Evolutionary conservation across 1,139 yeast genomes (phyloP).

Genomic region (Diutina sp.): DNA sequence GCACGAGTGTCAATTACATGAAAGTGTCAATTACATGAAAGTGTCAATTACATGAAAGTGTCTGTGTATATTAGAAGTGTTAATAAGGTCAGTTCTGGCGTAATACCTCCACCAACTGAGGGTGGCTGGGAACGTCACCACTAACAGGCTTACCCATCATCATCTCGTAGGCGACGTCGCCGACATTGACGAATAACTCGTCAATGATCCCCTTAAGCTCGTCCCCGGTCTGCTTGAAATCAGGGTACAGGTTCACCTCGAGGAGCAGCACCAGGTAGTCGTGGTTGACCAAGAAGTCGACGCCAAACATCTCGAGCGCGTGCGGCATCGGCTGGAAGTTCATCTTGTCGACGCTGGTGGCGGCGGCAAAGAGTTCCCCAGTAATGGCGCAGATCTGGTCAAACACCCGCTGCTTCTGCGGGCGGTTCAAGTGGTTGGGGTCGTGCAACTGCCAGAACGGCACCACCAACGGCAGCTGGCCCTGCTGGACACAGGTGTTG

Average conservation of each 20-base stretch:
- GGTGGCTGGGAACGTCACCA: neutral
- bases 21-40: too few species aligned
- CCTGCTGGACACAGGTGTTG: constrained; percentile 79
- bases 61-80: neutral
- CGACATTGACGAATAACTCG: constrained; percentile 41
- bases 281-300: constrained; percentile 68
- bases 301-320: constrained; percentile 79
- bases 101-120: neutral
- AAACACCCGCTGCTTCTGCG: constrained; percentile 28
- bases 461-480: constrained; percentile 36
- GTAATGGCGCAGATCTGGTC: constrained; percentile 47
- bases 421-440: constrained; percentile 14
- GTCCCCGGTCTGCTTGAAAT: constrained; percentile 88
- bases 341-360: constrained; percentile 62
- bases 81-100: neutral
- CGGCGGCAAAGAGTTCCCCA: constrained; percentile 73
- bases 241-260: constrained; percentile 92
- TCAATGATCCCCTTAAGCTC: constrained; percentile 53
- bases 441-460: constrained; percentile 53
- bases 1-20: neutral
- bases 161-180: constrained; percentile 1
- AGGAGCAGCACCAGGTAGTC: constrained; percentile 44
- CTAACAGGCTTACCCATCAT: neutral
- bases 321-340: constrained; percentile 80
- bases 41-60: neutral